Evolutionary conservation across 1,139 yeast species (phyloP).

Genomic region (Lodderomyces jiufengensis): DNA sequence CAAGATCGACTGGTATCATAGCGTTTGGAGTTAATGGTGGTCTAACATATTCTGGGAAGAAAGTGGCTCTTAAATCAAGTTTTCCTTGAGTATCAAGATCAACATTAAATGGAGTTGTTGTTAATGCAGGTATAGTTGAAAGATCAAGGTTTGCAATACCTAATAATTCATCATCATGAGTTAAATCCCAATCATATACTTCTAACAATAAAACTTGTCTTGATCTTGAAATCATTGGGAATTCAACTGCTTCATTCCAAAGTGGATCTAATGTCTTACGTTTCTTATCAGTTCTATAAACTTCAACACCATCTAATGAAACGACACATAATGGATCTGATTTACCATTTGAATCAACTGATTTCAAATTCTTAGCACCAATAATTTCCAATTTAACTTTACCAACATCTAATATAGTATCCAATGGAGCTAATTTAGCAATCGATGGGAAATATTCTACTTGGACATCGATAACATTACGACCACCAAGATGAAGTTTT

Average conservation of each 20-base stretch:
- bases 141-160: slow-evolving; percentile 53
- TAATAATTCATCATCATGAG: slow-evolving; percentile 61
- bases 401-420: slow-evolving; percentile 69
- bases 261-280: slow-evolving; percentile 66
- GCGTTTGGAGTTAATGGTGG: slow-evolving; percentile 46
- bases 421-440: slow-evolving; percentile 50
- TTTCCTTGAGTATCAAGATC: slow-evolving; percentile 61
- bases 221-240: slow-evolving; percentile 61
- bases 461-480: slow-evolving; percentile 42
- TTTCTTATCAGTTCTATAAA: slow-evolving; percentile 56
- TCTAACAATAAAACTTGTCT: slow-evolving; percentile 47
- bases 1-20: slow-evolving; percentile 40
- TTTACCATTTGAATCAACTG: slow-evolving; percentile 70
- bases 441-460: slow-evolving; percentile 61
- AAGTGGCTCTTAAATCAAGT: slow-evolving; percentile 49
- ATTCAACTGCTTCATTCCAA: slow-evolving; percentile 61
- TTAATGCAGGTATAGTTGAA: slow-evolving; percentile 42
- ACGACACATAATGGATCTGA: slow-evolving; percentile 66
- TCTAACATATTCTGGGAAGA: slow-evolving; percentile 64
- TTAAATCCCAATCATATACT: slow-evolving; percentile 73
- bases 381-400: slow-evolving; percentile 51
- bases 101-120: slow-evolving; percentile 44
- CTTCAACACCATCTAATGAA: slow-evolving; percentile 49
- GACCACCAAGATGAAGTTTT: slow-evolving; percentile 42
- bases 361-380: slow-evolving; percentile 47